Evolutionary conservation across 176 grass and related monocot genomes (phyloP).

Genomic region (Elymus sibiricus): DNA sequence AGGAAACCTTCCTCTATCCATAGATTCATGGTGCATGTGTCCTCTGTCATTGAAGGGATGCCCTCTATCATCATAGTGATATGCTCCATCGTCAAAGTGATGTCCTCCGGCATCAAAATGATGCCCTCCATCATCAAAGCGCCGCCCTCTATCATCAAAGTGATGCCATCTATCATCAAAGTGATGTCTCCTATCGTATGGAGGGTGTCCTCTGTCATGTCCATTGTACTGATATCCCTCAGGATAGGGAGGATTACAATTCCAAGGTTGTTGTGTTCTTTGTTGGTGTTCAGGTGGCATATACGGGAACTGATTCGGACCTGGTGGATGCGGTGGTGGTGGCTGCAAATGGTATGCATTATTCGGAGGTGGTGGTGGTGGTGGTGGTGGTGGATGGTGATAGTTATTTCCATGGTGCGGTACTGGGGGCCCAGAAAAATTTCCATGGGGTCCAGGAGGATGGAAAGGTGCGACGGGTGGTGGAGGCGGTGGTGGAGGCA

Average conservation of each 20-base stretch:
- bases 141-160: constrained; percentile 31
- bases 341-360: constrained; percentile 69
- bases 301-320: constrained; percentile 69
- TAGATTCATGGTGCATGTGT: constrained; percentile 57
- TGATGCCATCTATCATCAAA: constrained; percentile 42
- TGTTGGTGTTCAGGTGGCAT: constrained; percentile 56
- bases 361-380: constrained; percentile 39
- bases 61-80: constrained; percentile 47
- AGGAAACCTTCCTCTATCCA: constrained; percentile 51
- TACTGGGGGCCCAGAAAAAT: constrained; percentile 33
- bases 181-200: constrained; percentile 38
- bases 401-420: constrained; percentile 69
- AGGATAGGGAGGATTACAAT: constrained; percentile 39
- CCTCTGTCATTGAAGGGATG: constrained; percentile 47
- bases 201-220: constrained; percentile 53
- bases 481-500: constrained; percentile 30
- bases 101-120: constrained; percentile 35
- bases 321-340: constrained; percentile 53
- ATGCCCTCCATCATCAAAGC: constrained; percentile 37
- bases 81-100: constrained; percentile 34
- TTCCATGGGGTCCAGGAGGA: constrained; percentile 40
- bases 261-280: constrained; percentile 60
- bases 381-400: constrained; percentile 38
- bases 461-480: constrained; percentile 23
- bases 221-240: constrained; percentile 50